Percentiles rank a stretch among this genome's conserved stretches.
Conservation (phyloP, 2,329 filamentous ascomycete genomes). For the Ophiocordyceps camponoti-leonardi region DNA sequence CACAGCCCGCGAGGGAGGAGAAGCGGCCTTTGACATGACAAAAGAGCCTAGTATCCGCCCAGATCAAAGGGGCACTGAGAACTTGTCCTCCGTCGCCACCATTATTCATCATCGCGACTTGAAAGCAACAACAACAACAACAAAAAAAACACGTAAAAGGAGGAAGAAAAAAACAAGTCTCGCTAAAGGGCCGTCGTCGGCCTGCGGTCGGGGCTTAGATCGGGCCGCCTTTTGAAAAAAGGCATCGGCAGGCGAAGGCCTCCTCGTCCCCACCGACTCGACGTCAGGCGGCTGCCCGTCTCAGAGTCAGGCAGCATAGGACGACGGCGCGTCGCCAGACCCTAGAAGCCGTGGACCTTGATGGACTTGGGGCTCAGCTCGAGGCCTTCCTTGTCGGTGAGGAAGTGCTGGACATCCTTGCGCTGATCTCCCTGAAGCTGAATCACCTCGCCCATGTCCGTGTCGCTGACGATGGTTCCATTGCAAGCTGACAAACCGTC, state of each 20-base stretch:
- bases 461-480: constrained; percentile 96
- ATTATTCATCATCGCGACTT: background rate
- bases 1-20: background rate
- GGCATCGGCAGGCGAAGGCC: constrained; percentile 7
- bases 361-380: constrained; percentile 93
- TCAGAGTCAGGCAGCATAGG: constrained; percentile 13
- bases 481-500: constrained; percentile 58
- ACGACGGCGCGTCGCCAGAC: constrained; percentile 20
- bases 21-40: constrained; percentile 5
- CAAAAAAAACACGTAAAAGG: background rate
- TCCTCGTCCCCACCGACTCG: constrained; percentile 12
- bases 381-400: constrained; percentile 86
- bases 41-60: background rate
- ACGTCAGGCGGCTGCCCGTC: constrained; percentile 13
- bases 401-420: constrained; percentile 96
- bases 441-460: constrained; percentile 97
- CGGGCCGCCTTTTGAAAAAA: constrained; percentile 12
- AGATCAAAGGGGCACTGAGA: constrained; percentile 1
- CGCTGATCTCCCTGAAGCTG: constrained; percentile 99
- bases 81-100: constrained; percentile 1
- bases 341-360: constrained; percentile 54
- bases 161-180: constrained; percentile 9
- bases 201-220: constrained; percentile 9
- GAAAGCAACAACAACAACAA: no score
- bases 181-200: constrained; percentile 10